These are phyloP conservation scores for Teratosphaeria epicoccoides DNA, from an alignment of 2,329 filamentous ascomycete genomes.

Conservation along the genomic window DNA sequence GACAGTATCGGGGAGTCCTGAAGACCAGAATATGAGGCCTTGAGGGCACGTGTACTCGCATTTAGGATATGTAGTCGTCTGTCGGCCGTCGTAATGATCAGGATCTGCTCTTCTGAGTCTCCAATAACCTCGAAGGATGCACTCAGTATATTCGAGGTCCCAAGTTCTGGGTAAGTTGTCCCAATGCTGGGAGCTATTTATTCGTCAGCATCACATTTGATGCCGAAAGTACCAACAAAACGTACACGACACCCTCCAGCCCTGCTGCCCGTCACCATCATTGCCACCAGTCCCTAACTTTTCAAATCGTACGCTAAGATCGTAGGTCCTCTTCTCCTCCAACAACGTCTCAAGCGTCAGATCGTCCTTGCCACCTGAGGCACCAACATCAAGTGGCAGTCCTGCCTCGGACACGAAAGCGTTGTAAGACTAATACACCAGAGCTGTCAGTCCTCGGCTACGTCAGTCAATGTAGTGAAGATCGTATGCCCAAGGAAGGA, in stretches of 20 bases:
- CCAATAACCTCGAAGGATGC: not conserved
- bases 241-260: constrained; percentile 40
- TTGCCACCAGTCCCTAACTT: constrained; percentile 37
- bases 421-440: constrained; percentile 38
- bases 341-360: constrained; percentile 51
- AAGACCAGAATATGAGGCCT: constrained; percentile 29
- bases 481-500: not conserved
- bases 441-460: constrained; percentile 4
- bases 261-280: constrained; percentile 15
- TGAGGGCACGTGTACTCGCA: constrained; percentile 24
- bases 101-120: constrained; percentile 9
- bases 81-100: constrained; percentile 39
- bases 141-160: constrained; percentile 1
- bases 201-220: constrained; percentile 8
- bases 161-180: constrained; percentile 1
- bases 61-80: constrained; percentile 39
- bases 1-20: constrained; percentile 47
- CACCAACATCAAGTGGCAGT: constrained; percentile 41
- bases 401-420: constrained; percentile 49
- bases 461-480: no score
- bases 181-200: not conserved
- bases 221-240: constrained; percentile 29
- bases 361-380: constrained; percentile 28
- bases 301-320: constrained; percentile 46
- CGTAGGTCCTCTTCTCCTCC: constrained; percentile 49